Base-by-base conservation (phyloP, 2,329 filamentous ascomycete species). In the Fusarium nygamai region DNA sequence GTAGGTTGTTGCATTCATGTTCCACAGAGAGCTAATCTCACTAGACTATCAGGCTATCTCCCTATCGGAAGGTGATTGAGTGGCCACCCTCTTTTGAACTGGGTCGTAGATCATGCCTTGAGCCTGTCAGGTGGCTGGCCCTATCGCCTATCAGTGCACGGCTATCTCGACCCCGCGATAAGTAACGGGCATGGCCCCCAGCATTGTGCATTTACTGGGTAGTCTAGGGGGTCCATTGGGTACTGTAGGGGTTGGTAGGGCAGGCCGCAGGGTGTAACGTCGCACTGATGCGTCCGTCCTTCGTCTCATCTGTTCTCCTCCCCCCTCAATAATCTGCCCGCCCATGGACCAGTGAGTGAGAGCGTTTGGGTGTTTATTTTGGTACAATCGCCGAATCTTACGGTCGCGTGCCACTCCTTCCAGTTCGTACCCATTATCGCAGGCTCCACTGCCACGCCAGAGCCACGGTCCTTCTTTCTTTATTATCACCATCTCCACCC, bases 1-100 rank as follows among this genome's bases (percentile, higher is more conserved):
- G 67, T 58, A 64, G 66, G 53, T 43, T 71, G 68, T 71, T 71
- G 61, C 68, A 71, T 71, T 38, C 51, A 69, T 69, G 67, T 70
- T 59, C 47, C 67, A 70, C 67, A 65, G n/a, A 31, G 36, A 61
- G 33, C 31, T 60, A 58, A 47, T 48, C n/a, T 47, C 24, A 22
- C 64, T 41, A 41, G 20, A 50, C 58, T 51, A 69, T 51, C 33
- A 56, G 20, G 36, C 65, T 58, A 69, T 57, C 29, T 50, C 67
- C 43, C 56, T 71, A 71, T 61, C 53, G 51, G 66, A 54, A 70
- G 67, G 67, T 70, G 48, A 48, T 44, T 27, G 29, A 39, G 19
- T 39, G n/a, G 38, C n/a, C 43, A 59, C 61, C 41, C 43, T 38
- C 53, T 24, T 14, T 29, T 24, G 48, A 51, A 51, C 17, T 12